These are phyloP conservation scores for Metarhizium rileyi DNA, from an alignment of 2,329 filamentous ascomycete species.

Conservation along the genomic window DNA sequence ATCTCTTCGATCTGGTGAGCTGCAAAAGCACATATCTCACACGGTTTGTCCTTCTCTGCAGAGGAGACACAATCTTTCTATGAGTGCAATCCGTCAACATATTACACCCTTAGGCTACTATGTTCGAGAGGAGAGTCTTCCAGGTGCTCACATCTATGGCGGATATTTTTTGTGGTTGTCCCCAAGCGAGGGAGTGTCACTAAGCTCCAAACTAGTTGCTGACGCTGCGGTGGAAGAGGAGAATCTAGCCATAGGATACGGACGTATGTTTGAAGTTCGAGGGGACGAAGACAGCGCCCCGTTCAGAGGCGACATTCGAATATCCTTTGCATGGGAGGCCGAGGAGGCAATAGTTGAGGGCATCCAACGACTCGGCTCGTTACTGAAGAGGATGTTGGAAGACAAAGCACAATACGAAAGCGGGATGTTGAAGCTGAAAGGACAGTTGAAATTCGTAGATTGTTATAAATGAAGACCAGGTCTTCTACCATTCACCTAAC, in stretches of 20 bases:
- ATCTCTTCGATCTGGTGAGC: constrained; percentile 32
- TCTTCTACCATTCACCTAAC: background rate
- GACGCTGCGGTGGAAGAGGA: constrained; percentile 51
- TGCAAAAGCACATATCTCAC: constrained; percentile 34
- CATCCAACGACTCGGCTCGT: constrained; percentile 48
- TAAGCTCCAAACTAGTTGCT: constrained; percentile 46
- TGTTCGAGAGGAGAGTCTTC: constrained; percentile 27
- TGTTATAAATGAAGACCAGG: constrained; percentile 15
- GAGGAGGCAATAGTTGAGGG: constrained; percentile 57
- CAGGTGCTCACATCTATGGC: constrained; percentile 47
- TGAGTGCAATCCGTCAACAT: constrained; percentile 46
- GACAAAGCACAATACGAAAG: constrained; percentile 17
- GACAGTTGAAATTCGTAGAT: constrained; percentile 6
- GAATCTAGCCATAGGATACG: constrained; percentile 57
- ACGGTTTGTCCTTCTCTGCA: constrained; percentile 35
- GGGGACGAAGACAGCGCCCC: constrained; percentile 41
- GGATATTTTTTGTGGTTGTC: constrained; percentile 82
- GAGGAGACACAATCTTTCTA: constrained; percentile 39
- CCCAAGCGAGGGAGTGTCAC: constrained; percentile 36
- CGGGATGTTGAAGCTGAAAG: background rate
- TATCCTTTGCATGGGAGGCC: constrained; percentile 67
- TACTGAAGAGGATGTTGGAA: constrained; percentile 26
- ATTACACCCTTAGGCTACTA: constrained; percentile 53
- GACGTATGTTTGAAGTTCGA: constrained; percentile 59
- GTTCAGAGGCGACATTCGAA: constrained; percentile 50